Conservation (phyloP, 495 filamentous ascomycete species). For the Penicillium antarcticum region DNA sequence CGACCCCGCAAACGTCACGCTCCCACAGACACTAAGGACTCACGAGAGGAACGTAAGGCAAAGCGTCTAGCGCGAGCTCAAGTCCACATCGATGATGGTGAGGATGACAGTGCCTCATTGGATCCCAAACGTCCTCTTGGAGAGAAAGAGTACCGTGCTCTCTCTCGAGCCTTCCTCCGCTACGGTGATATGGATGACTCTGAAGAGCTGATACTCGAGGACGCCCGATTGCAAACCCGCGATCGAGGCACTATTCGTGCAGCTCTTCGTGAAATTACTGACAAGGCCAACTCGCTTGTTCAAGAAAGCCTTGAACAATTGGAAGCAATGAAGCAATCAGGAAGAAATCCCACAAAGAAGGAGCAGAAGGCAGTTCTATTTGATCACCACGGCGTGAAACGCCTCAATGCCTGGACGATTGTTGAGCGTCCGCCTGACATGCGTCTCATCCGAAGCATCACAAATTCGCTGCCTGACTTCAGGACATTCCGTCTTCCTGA, state of each 20-base stretch:
- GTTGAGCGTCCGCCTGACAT: conserved; percentile 86
- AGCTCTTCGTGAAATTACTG: conserved; percentile 69
- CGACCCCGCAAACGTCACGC: conserved; percentile 79
- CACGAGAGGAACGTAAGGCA: conserved; percentile 82
- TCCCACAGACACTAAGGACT: conserved; percentile 61
- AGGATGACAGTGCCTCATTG: conserved; percentile 54
- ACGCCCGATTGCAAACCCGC: conserved; percentile 76
- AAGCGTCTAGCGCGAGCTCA: conserved; percentile 88
- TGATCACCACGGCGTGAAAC: conserved; percentile 85
- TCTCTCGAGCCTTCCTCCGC: conserved; percentile 80
- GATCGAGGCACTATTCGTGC: conserved; percentile 72
- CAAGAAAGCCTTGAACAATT: conserved; percentile 63
- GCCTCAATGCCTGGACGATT: conserved; percentile 92
- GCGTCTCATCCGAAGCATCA: conserved; percentile 73
- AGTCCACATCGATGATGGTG: conserved; percentile 57
- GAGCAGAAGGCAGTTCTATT: conserved; percentile 96
- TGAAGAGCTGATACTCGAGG: conserved; percentile 77
- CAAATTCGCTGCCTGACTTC: conserved; percentile 59
- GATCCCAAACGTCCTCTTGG: conserved; percentile 84
- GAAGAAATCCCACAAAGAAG: conserved; percentile 84
- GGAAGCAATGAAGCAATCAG: conserved; percentile 59
- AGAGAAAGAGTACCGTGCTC: conserved; percentile 87
- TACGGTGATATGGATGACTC: conserved; percentile 87
- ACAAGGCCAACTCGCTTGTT: conserved; percentile 64
- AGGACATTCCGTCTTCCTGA: conserved; percentile 82